These are phyloP conservation scores for Mycena belliarum DNA, from an alignment of 768 basidiomycete species.

Conservation along the genomic window DNA sequence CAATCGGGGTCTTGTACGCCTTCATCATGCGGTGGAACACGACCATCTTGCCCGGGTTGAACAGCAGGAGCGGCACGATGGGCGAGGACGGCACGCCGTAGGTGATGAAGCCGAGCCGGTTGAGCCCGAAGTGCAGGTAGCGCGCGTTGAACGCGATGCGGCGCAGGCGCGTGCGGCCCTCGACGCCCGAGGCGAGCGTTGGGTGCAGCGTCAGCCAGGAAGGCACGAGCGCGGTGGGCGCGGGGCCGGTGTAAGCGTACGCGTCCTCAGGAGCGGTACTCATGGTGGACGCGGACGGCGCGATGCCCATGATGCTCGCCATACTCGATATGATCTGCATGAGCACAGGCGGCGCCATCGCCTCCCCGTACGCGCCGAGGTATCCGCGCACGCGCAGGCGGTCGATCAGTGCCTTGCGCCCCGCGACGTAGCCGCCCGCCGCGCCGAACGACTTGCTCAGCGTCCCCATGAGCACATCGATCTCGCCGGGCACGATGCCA, in stretches of 20 bases:
- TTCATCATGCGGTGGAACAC: conserved; percentile 90
- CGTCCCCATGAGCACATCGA: conserved; percentile 98
- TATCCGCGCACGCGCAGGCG: conserved; percentile 80
- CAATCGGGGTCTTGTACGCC: conserved; percentile 74
- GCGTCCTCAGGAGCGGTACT: conserved; percentile 25
- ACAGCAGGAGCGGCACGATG: conserved; percentile 89
- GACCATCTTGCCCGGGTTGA: conserved; percentile 92
- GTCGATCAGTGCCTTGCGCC: conserved; percentile 78
- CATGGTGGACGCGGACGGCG: conserved; percentile 36
- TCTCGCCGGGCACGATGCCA: conserved; percentile 70
- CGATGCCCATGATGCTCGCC: conserved; percentile 94
- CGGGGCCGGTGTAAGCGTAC: conserved; percentile 65
- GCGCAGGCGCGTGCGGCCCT: conserved; percentile 80
- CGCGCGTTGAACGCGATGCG: conserved; percentile 94
- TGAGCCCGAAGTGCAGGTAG: conserved; percentile 84
- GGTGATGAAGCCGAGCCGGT: conserved; percentile 94
- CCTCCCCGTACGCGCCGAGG: conserved; percentile 83
- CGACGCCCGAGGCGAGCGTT: conserved; percentile 74
- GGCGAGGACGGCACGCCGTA: conserved; percentile 92
- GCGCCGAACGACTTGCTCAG: conserved; percentile 96
- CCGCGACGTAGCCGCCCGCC: conserved; percentile 93
- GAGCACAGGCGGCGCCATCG: conserved; percentile 88
- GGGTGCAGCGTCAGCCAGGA: conserved; percentile 78
- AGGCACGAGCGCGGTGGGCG: conserved; percentile 64
- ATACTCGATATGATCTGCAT: conserved; percentile 91